These are phyloP conservation scores for Aspergillus sclerotioniger DNA, from an alignment of 495 filamentous ascomycete genomes.

Conservation along the genomic window DNA sequence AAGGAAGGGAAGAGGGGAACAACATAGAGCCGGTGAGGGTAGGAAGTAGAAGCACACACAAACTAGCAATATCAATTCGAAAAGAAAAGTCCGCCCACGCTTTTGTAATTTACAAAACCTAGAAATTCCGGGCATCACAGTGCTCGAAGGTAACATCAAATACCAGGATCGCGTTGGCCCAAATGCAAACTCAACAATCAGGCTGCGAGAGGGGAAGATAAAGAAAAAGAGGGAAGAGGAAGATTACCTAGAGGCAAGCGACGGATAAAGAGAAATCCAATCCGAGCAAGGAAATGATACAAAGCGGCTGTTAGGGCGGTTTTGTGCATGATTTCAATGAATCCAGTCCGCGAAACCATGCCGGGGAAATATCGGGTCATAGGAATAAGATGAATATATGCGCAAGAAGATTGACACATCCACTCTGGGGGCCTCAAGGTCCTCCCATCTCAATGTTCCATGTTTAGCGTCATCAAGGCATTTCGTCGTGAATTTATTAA, in stretches of 20 bases:
- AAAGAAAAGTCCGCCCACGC: slow-evolving; percentile 38
- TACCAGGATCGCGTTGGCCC: too few species aligned
- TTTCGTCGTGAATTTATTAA: slow-evolving; percentile 35
- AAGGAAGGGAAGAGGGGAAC: too few species aligned
- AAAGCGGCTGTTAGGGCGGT: background rate
- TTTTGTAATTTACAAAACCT: slow-evolving; percentile 46
- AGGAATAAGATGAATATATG: background rate
- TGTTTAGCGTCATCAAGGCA: slow-evolving; percentile 33
- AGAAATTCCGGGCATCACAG: slow-evolving; percentile 6
- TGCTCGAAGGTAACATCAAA: too few species aligned
- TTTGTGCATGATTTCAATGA: background rate
- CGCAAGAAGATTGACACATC: background rate
- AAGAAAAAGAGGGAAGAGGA: too few species aligned
- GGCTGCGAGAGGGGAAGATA: too few species aligned
- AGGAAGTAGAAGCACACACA: slow-evolving; percentile 9
- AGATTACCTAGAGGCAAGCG: too few species aligned
- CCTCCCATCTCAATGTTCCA: background rate
- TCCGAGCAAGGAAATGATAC: background rate
- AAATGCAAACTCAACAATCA: too few species aligned
- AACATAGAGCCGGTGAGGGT: background rate
- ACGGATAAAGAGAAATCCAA: background rate
- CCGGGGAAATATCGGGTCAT: background rate
- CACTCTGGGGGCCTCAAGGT: background rate
- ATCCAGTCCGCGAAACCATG: background rate
- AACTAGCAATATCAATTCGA: slow-evolving; percentile 12